These are phyloP conservation scores for Rhodotorula diobovata DNA, from an alignment of 768 basidiomycete genomes.

Conservation along the genomic window DNA sequence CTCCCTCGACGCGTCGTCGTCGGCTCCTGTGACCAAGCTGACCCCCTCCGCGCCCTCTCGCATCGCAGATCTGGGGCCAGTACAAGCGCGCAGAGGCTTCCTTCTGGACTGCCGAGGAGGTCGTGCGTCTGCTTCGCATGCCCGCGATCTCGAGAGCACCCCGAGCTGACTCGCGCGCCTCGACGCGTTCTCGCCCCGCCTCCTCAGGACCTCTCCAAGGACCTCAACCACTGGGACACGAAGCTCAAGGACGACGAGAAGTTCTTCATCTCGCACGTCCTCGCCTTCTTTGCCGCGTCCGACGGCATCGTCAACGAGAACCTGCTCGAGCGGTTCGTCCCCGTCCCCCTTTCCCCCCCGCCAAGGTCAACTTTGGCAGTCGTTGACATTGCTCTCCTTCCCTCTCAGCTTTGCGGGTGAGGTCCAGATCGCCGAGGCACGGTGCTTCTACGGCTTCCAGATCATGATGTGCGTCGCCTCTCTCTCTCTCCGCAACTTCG, in stretches of 20 bases:
- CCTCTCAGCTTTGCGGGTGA: constrained; percentile 19
- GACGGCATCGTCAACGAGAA: constrained; percentile 96
- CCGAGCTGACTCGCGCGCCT: constrained; percentile 42
- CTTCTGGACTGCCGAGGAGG: constrained; percentile 90
- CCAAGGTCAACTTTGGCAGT: background rate
- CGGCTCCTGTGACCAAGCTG: background rate
- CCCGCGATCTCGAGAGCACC: constrained; percentile 53
- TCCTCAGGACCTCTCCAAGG: constrained; percentile 45
- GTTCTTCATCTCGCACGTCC: constrained; percentile 81
- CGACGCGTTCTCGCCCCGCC: constrained; percentile 2
- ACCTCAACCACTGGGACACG: constrained; percentile 49
- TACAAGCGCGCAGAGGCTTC: constrained; percentile 94
- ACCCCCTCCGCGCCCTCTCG: background rate
- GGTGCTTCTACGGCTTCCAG: constrained; percentile 94
- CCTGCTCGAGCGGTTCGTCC: constrained; percentile 67
- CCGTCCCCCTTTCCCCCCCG: background rate
- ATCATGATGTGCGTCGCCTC: constrained; percentile 69
- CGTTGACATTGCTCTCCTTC: background rate
- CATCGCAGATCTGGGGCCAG: constrained; percentile 78
- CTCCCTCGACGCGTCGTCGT: background rate
- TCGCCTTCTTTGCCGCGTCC: constrained; percentile 92
- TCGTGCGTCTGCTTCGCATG: constrained; percentile 49
- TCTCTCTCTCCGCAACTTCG: too few species aligned
- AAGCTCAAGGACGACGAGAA: constrained; percentile 49
- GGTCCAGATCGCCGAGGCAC: constrained; percentile 63